These are phyloP conservation scores for Sclerotinia glacialis DNA, from an alignment of 2,329 filamentous ascomycete genomes.

Conservation along the genomic window DNA sequence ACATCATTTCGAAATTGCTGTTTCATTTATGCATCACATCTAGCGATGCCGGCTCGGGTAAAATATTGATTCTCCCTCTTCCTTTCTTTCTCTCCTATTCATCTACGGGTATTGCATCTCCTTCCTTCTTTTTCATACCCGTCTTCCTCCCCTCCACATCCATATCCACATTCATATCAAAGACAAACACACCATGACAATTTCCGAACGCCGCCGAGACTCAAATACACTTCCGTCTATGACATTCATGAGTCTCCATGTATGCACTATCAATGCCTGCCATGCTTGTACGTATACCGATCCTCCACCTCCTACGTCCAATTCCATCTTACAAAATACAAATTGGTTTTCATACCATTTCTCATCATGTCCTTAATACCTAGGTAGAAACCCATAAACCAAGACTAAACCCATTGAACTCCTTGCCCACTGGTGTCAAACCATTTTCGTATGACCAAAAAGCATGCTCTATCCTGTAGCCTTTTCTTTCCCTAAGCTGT, in stretches of 20 bases:
- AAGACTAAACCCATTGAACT: slow-evolving; percentile 1
- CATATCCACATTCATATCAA: neutral
- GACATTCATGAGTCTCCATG: neutral
- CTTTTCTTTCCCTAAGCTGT: neutral
- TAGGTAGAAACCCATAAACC: neutral
- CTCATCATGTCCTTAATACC: neutral
- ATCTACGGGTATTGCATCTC: neutral
- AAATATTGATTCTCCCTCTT: neutral
- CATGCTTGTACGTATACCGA: neutral
- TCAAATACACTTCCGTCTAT: neutral
- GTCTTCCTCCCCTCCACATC: too few species aligned
- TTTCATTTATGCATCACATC: too few species aligned
- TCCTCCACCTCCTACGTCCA: neutral
- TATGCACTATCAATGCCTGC: neutral
- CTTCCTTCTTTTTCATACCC: neutral
- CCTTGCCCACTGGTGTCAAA: neutral
- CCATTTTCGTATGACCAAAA: slow-evolving; percentile 8
- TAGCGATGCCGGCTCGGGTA: neutral
- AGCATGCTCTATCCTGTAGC: neutral
- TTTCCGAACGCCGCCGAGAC: neutral
- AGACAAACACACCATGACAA: neutral
- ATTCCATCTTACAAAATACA: neutral
- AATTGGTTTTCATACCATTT: neutral
- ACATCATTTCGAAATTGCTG: too few species aligned
- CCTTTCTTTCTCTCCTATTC: neutral